A percentile compares a stretch with the other conserved stretches of the same genome.
phyloP scores from a whole-genome alignment of 495 filamentous ascomycete species.

The Hypomontagnella monticulosa region DNA sequence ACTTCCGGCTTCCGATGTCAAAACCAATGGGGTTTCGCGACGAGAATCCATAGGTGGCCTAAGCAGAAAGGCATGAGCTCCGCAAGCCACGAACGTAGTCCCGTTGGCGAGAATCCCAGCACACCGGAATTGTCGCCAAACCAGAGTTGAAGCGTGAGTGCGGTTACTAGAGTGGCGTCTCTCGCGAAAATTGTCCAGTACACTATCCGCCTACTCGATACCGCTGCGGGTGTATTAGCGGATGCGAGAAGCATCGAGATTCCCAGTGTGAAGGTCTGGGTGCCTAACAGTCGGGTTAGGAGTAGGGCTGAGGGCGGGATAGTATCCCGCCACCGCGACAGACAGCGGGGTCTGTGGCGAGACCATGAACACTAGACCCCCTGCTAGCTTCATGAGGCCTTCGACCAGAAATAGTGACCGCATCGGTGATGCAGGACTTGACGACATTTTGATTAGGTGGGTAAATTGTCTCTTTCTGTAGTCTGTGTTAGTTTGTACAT shows the following conservation, averaged over 20 bases:
- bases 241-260: constrained; percentile 38
- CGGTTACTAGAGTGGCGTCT: constrained; percentile 23
- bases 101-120: constrained; percentile 22
- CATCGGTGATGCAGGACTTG: constrained; percentile 18
- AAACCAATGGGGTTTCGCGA: constrained; percentile 27
- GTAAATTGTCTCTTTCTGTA: not conserved
- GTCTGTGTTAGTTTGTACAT: not conserved
- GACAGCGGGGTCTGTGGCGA: constrained; percentile 27
- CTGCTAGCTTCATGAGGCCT: constrained; percentile 30
- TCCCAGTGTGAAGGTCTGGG: constrained; percentile 32
- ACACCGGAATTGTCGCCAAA: constrained; percentile 21
- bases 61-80: constrained; percentile 32
- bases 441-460: constrained; percentile 13
- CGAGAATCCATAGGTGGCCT: constrained; percentile 31
- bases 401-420: constrained; percentile 27
- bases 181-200: constrained; percentile 35
- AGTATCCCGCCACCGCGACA: constrained; percentile 18
- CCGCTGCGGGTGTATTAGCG: constrained; percentile 13
- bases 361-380: constrained; percentile 23
- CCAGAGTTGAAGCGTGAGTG: constrained; percentile 23
- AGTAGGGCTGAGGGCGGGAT: constrained; percentile 23
- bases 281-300: constrained; percentile 28
- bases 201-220: constrained; percentile 20
- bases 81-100: constrained; percentile 21
- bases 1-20: not conserved